A percentile compares a stretch with the other conserved stretches of the same genome.
Evolutionary conservation across 164 flowering plant species (phyloP).

Genomic region (Nelumbo lutea): DNA sequence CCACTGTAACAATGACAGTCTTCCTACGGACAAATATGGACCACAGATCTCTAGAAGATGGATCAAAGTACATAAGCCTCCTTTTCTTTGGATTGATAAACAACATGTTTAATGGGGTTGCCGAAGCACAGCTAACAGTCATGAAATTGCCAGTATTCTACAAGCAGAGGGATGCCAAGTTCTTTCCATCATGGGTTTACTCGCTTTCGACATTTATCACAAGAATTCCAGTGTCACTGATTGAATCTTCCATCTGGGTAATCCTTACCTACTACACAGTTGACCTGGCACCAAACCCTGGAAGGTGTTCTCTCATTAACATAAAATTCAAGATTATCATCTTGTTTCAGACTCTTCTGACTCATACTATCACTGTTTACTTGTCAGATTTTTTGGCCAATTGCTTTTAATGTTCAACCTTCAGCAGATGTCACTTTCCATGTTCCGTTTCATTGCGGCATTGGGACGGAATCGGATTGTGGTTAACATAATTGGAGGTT

Average conservation of each 20-base stretch:
- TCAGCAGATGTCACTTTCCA: conserved; percentile 50
- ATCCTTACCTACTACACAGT: conserved; percentile 48
- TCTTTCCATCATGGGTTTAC: conserved; percentile 53
- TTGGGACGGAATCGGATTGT: conserved; percentile 43
- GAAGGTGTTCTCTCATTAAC: conserved; percentile 32
- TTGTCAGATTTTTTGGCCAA: conserved; percentile 49
- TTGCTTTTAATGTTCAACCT: conserved; percentile 36
- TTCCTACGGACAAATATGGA: conserved; percentile 51
- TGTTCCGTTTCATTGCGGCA: conserved; percentile 55
- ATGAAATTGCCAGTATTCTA: conserved; percentile 34
- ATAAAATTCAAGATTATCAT: not conserved
- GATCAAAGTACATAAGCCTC: conserved; percentile 26
- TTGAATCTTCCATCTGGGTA: conserved; percentile 52
- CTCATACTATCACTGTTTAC: not conserved
- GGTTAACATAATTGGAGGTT: conserved; percentile 55
- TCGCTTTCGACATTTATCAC: conserved; percentile 55
- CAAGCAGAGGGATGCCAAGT: conserved; percentile 41
- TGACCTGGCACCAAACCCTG: conserved; percentile 52
- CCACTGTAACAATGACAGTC: conserved; percentile 35
- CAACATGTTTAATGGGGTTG: conserved; percentile 38
- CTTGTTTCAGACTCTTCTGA: not conserved
- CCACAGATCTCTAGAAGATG: conserved; percentile 15
- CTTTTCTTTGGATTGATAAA: conserved; percentile 32
- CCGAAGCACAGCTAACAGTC: conserved; percentile 30
- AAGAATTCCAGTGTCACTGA: conserved; percentile 44